A percentile compares a stretch with the other conserved stretches of the same genome.
phyloP scores from a whole-genome alignment of 2,329 filamentous ascomycete genomes.

The Annulohypoxylon truncatum region DNA sequence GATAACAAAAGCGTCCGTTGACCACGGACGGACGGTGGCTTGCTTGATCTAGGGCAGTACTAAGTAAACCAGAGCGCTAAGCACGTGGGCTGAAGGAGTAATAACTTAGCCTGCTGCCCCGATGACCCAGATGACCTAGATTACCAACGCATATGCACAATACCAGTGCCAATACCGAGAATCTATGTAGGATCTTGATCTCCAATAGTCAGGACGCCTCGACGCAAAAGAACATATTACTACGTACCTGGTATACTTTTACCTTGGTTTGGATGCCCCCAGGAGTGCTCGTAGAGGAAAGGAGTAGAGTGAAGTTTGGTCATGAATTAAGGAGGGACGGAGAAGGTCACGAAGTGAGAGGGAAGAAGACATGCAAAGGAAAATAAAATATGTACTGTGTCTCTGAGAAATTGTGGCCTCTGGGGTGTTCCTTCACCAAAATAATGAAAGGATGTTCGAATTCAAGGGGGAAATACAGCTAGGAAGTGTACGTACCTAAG shows the following conservation, averaged over 20 bases:
- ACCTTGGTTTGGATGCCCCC: background rate
- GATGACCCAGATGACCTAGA: conserved; percentile 1
- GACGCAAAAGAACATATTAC: conserved; percentile 16
- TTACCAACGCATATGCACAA: conserved; percentile 31
- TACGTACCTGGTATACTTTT: background rate
- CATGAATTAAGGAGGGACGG: conserved; percentile 24
- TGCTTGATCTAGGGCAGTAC: conserved; percentile 34
- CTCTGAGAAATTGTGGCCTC: conserved; percentile 21
- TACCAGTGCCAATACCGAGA: conserved; percentile 29
- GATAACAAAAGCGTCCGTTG: conserved; percentile 13
- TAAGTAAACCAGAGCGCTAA: conserved; percentile 30
- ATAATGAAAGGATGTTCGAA: conserved; percentile 24
- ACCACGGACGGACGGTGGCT: conserved; percentile 31
- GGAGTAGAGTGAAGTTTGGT: conserved; percentile 14
- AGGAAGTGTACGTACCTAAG: conserved; percentile 16
- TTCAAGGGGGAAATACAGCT: conserved; percentile 19
- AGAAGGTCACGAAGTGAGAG: background rate
- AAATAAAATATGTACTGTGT: conserved; percentile 29
- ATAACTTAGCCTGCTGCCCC: conserved; percentile 31
- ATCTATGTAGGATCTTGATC: conserved; percentile 24
- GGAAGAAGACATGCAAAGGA: conserved; percentile 18
- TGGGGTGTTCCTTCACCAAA: conserved; percentile 25
- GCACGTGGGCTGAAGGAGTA: conserved; percentile 37
- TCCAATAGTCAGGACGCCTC: conserved; percentile 9
- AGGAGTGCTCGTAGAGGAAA: background rate